Conservation (phyloP, 2,329 filamentous ascomycete species). For the Pseudopyrenochaeta lycopersici region DNA sequence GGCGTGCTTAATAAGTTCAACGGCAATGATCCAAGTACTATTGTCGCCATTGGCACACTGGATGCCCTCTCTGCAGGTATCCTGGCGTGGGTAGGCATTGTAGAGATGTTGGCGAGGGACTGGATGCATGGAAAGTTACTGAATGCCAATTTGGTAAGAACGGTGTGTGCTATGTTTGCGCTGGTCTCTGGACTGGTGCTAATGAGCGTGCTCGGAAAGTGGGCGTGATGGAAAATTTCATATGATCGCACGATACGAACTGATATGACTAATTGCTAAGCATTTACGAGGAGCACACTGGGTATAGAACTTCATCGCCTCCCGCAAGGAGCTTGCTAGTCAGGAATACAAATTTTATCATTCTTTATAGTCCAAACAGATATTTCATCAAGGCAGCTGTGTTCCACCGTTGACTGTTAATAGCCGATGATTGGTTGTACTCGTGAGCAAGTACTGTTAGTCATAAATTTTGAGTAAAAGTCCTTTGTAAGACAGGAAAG, state of each 20-base stretch:
- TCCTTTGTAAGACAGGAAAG: too few relatives aligned
- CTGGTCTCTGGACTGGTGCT: conserved; percentile 70
- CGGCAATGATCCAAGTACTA: conserved; percentile 73
- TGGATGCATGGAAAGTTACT: conserved; percentile 68
- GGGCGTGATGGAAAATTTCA: conserved; percentile 61
- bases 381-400: too few relatives aligned
- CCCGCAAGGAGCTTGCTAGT: too few relatives aligned
- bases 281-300: background rate
- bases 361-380: too few relatives aligned
- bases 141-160: conserved; percentile 60
- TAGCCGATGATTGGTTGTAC: too few relatives aligned
- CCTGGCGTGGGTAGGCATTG: conserved; percentile 79
- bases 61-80: conserved; percentile 80
- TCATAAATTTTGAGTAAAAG: too few relatives aligned
- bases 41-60: conserved; percentile 76
- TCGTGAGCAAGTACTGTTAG: too few relatives aligned
- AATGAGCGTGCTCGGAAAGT: conserved; percentile 79
- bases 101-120: conserved; percentile 81
- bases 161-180: conserved; percentile 60
- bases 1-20: conserved; percentile 76
- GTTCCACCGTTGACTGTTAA: too few relatives aligned
- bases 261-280: background rate
- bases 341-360: too few relatives aligned
- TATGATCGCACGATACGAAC: background rate
- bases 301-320: background rate